Evolutionary conservation across 495 filamentous ascomycete species (phyloP).

Genomic region (Daldinia bambusicola): DNA sequence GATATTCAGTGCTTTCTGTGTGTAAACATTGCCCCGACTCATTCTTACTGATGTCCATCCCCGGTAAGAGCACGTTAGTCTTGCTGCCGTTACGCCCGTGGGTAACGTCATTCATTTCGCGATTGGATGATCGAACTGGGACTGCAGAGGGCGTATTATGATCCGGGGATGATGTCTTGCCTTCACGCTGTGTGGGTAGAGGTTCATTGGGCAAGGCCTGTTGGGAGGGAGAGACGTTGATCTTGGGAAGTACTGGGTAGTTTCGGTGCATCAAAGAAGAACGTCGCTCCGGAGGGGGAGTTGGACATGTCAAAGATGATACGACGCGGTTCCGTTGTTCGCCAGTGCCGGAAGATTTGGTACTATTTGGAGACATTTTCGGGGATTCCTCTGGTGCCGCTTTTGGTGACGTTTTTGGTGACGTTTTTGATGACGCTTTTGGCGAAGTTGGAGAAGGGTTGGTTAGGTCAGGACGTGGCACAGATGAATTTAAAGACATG

Average conservation of each 20-base stretch:
- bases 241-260: slow-evolving; percentile 38
- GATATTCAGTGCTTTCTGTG: slow-evolving; percentile 10
- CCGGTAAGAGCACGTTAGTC: slow-evolving; percentile 1
- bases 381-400: not conserved
- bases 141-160: slow-evolving; percentile 8
- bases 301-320: slow-evolving; percentile 31
- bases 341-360: slow-evolving; percentile 12
- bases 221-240: slow-evolving; percentile 34
- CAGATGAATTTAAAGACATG: slow-evolving; percentile 37
- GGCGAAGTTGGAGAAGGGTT: slow-evolving; percentile 8
- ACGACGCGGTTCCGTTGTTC: slow-evolving; percentile 18
- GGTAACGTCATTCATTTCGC: slow-evolving; percentile 1
- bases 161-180: slow-evolving; percentile 1
- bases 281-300: slow-evolving; percentile 30
- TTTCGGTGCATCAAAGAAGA: slow-evolving; percentile 38
- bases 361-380: slow-evolving; percentile 17
- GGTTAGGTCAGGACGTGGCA: slow-evolving; percentile 20
- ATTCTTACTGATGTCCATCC: not conserved
- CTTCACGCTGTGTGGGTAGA: slow-evolving; percentile 6
- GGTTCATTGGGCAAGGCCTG: slow-evolving; percentile 11
- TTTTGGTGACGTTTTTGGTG: not conserved
- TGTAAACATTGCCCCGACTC: slow-evolving; percentile 7
- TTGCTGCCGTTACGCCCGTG: slow-evolving; percentile 5
- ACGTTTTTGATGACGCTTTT: not conserved
- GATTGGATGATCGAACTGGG: not conserved